Base-by-base conservation (phyloP, 2,329 filamentous ascomycete genomes). In the Colletotrichum plurivorum region DNA sequence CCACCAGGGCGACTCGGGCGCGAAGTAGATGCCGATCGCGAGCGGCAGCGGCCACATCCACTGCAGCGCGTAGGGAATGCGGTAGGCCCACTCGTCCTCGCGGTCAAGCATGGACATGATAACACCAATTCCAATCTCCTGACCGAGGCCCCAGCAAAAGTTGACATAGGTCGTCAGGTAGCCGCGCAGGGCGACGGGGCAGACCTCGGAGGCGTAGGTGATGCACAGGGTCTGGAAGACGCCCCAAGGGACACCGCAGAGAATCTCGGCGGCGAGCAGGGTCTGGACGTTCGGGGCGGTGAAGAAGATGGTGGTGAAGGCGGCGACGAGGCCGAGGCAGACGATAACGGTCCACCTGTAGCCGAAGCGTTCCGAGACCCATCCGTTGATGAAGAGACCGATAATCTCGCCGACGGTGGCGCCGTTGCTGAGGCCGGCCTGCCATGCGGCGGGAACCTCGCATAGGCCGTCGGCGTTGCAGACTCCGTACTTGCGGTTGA, bases 1-100 rank as follows among this genome's bases (percentile, higher is more conserved):
- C 91, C 91, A 93, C 91, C 91, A 93, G 2, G 91, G 91, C 16
- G 88, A 91, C 77, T 93, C 90, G 12, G 91, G 92, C 0, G 91
- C 91, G 65, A 93, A 89, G 73, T 81, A 88, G 72, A 93, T 89
- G 69, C 89, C 90, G 63, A 92, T 79, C 54, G 90, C 84, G 8
- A 93, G 83, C 2, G 91, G 90, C 7, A 92, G 77, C 0, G 92
- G 91, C 91, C 91, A 94, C 83, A 94, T 92, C 92, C 92, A 94
- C 81, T 94, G 92, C 48, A 94, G 81, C 1, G 88, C 91, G 72
- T 92, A 93, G 1, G 92, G 92, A 63, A 92, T 91, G 53, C 90
- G 85, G 78, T 91, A 92, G 0, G 89, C 87, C 89, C 89, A 92
- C 77, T 93, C 84, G 73, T 93, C 90, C 5, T 87, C 77, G 52